Base-by-base conservation (phyloP, 2,329 filamentous ascomycete genomes). In the Colletotrichum sp. region DNA sequence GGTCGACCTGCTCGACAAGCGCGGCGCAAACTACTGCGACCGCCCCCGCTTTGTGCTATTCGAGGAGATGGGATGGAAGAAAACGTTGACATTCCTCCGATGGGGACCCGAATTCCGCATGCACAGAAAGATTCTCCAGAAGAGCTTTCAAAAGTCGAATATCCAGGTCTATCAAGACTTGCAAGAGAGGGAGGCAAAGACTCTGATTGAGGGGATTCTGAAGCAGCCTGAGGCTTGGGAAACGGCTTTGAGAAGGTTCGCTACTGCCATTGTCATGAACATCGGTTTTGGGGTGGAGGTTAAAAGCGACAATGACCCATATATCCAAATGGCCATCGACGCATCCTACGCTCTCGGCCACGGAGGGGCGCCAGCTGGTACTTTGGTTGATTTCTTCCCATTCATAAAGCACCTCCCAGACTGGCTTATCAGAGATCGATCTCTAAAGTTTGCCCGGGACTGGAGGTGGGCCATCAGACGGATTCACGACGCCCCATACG, bases 351-450 rank as follows among this genome's bases (percentile, higher is more conserved):
- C 77, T 24, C 81, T 80, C 86, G 75, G 85, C 85, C 84, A 81
- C 18, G 80, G 79, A 26, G 80, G 79, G 12, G 79, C 82, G 13
- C 81, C 82, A 7, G 82, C 82, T 9, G 81, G 82, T n/a, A 87
- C 85, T 1, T 80, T 87, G 1, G 86, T 89, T 10, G 89, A 90
- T 78, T 84, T 87, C 76, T 88, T 90, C 69, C 89, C 89, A 0
- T 80, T 84, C n/a, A 79, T 86, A 15, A 83, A 82, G 57, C 83
- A 84, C 69, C 77, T 89, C 13, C 87, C 88, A 0, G 79, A 82
- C 24, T 86, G 82, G 78, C 10, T 78, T 6, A 73, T 82, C 4
- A 80, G 83, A 49, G 82, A 84, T 60, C 78, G 79, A 24, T 81
- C 81, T 2, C 78, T 84, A 24, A 79, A 77, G 44, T 82, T 82